Evolutionary conservation across 257 asterid species (phyloP).

Genomic region (Lycium barbarum): DNA sequence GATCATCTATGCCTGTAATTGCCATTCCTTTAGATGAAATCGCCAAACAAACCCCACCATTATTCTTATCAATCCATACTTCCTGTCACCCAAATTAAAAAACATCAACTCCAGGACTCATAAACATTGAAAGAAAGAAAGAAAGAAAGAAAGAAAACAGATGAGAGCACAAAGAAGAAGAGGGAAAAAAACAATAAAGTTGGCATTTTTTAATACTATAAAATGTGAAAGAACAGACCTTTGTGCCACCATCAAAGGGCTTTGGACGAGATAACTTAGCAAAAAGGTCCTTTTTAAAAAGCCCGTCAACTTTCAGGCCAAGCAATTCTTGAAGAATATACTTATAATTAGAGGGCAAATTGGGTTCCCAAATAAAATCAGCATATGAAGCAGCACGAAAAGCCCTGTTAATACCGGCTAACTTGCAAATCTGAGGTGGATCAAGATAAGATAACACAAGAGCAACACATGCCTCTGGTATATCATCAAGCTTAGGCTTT

Average conservation of each 20-base stretch:
- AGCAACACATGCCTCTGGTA: conserved; percentile 87
- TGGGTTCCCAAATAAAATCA: conserved; percentile 79
- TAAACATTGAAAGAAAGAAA: neutral
- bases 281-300: conserved; percentile 65
- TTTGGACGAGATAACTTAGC: conserved; percentile 57
- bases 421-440: conserved; percentile 79
- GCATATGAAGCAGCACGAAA: conserved; percentile 84
- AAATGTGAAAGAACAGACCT: conserved; percentile 49
- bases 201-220: neutral
- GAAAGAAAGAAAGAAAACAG: neutral
- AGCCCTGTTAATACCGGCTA: conserved; percentile 67
- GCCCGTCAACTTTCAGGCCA: conserved; percentile 34
- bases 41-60: conserved; percentile 77
- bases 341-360: conserved; percentile 65
- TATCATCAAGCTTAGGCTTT: conserved; percentile 65
- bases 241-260: conserved; percentile 67
- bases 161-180: neutral
- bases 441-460: conserved; percentile 64
- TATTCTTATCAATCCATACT: conserved; percentile 84
- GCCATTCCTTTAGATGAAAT: conserved; percentile 75
- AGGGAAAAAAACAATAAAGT: neutral
- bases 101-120: neutral
- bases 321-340: conserved; percentile 54
- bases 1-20: conserved; percentile 87
- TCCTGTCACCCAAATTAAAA: conserved; percentile 45